Evolutionary conservation across 2,329 filamentous ascomycete species (phyloP), one percentile per base, ranked within the genome.

Genomic region (Aspergillus hiratsukae): DNA sequence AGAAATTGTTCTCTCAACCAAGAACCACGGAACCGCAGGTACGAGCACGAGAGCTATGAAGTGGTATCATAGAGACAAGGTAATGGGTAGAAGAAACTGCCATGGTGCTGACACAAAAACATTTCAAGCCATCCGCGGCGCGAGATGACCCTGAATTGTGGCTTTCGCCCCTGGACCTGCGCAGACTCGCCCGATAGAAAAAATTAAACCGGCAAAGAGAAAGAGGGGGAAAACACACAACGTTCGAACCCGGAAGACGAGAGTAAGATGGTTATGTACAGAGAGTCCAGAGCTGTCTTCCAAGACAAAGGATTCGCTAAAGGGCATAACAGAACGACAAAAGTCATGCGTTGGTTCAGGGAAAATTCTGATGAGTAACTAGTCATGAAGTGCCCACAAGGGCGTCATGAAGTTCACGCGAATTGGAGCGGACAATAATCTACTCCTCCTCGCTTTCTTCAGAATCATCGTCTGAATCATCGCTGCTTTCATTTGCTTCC

Each of bases 391-490:
- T 37, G 31, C 31, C 25, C 31, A 37, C 31, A 37, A 2, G 31
- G 2, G 31, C 31, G 5, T 3, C 31, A 17, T 37, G 31, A 17
- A 17, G 31, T 37, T 37, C 31, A 17, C 31, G 31, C 14, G 31
- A 25, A 43, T 27, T 46, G 11, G 50, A 41, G 49, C 10, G 35
- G 48, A 43, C 45, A 29, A 46, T 35, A n/a, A 61, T 63, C 67
- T 72, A 80, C 69, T 80, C 78, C 61, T 80, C 77, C 60, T 79
- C 78, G 57, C 77, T 79, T 66, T 80, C 78, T 55, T 78, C 77
- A 19, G 76, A 76, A 58, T 77, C 76, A 61, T 78, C 77, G 51
- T 76, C 76, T 40, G 77, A 78, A 54, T 77, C 69, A 51, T 71
- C 77, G 60, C 76, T 78, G 60, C 75, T 77, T 54, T 78, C 76